A percentile compares a stretch with the other conserved stretches of the same genome.
phyloP scores from a whole-genome alignment of 768 basidiomycete species.

The Lactarius hengduanensis region DNA sequence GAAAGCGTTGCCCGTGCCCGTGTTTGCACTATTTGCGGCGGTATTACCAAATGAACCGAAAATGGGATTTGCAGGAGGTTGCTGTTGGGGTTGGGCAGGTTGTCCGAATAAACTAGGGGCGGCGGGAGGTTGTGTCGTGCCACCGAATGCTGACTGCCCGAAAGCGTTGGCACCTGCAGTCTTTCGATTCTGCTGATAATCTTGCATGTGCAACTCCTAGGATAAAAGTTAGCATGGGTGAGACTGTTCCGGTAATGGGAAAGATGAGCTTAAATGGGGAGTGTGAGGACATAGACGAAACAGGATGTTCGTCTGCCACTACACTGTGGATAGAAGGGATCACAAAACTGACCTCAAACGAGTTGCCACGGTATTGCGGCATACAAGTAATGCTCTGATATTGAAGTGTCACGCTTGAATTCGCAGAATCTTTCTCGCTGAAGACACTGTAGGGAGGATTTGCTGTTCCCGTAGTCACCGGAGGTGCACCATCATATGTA shows the following conservation, averaged over 20 bases:
- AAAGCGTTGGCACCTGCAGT: constrained; percentile 38
- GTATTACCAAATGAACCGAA: constrained; percentile 35
- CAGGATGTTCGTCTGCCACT: neutral
- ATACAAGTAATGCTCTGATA: constrained; percentile 84
- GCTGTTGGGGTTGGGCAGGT: constrained; percentile 34
- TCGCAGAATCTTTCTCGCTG: constrained; percentile 63
- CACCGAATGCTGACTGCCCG: constrained; percentile 38
- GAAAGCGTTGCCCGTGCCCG: constrained; percentile 33
- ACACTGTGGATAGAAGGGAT: constrained; percentile 11
- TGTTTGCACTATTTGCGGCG: constrained; percentile 29
- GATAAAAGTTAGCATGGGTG: neutral
- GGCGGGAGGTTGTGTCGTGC: constrained; percentile 30
- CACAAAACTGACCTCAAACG: constrained; percentile 45
- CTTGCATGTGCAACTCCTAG: constrained; percentile 49
- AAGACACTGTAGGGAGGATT: constrained; percentile 60
- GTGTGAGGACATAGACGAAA: constrained; percentile 8
- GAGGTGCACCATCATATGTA: constrained; percentile 42
- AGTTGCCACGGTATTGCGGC: constrained; percentile 73
- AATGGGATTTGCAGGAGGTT: constrained; percentile 32
- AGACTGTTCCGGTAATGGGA: neutral
- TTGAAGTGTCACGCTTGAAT: constrained; percentile 49
- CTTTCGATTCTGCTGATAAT: constrained; percentile 48
- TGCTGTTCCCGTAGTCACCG: constrained; percentile 66
- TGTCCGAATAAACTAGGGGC: constrained; percentile 36
- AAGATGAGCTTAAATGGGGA: neutral